Percentiles rank a stretch among this genome's conserved stretches.
Conservation (phyloP, 495 filamentous ascomycete genomes). For the Talaromyces stipitatus region DNA sequence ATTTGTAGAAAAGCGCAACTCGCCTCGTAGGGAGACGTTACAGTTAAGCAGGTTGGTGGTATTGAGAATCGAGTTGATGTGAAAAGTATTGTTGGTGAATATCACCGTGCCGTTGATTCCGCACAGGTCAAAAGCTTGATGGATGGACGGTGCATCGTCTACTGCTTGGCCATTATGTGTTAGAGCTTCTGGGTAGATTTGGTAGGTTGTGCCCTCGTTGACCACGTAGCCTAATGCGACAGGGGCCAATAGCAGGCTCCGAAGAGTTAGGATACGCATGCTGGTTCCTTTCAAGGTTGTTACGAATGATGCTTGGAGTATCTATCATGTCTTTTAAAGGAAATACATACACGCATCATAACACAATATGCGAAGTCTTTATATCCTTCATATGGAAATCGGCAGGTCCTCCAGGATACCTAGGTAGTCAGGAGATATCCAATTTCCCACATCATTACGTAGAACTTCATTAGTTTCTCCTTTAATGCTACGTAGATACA, state of each 20-base stretch:
- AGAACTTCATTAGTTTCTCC: neutral
- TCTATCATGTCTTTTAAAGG: too few relatives aligned
- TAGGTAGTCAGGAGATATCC: too few relatives aligned
- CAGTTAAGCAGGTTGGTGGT: constrained; percentile 36
- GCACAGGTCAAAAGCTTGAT: constrained; percentile 33
- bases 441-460: neutral
- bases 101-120: constrained; percentile 28
- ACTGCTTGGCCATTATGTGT: constrained; percentile 1
- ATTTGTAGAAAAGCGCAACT: constrained; percentile 30
- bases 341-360: neutral
- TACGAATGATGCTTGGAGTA: too few relatives aligned
- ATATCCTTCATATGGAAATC: too few relatives aligned
- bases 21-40: constrained; percentile 29
- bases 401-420: too few relatives aligned
- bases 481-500: neutral
- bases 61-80: constrained; percentile 35
- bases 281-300: too few relatives aligned
- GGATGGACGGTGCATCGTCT: constrained; percentile 34
- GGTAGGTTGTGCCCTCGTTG: constrained; percentile 1
- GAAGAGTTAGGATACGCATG: neutral
- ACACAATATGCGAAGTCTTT: neutral
- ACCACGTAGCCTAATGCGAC: neutral
- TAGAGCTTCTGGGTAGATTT: constrained; percentile 3
- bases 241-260: neutral
- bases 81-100: constrained; percentile 29